Percentiles rank a stretch among this genome's conserved stretches.
These are phyloP conservation scores for Pyrus pyrifolia DNA, from an alignment of 306 rosid genomes.

Conservation along the genomic window DNA sequence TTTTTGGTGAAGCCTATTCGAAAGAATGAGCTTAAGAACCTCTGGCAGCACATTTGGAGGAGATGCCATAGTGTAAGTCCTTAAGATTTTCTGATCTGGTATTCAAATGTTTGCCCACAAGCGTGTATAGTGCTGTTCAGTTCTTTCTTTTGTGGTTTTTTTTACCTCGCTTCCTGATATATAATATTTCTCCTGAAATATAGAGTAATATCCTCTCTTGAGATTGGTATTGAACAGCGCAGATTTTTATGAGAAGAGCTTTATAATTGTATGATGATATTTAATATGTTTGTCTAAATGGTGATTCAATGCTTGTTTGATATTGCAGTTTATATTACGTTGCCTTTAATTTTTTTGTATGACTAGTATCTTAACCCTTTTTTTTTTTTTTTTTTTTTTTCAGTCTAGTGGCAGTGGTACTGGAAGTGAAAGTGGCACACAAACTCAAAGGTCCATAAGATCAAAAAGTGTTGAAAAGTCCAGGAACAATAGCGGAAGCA, in stretches of 20 bases:
- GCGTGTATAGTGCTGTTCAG: background rate
- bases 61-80: conserved; percentile 92
- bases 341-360: background rate
- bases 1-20: conserved; percentile 92
- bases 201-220: background rate
- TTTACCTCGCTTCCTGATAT: too few species aligned
- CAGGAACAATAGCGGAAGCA: conserved; percentile 61
- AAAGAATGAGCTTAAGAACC: conserved; percentile 95
- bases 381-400: background rate
- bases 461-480: conserved; percentile 53
- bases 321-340: background rate
- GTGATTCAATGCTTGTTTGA: background rate
- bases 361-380: background rate
- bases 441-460: conserved; percentile 65
- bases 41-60: conserved; percentile 99
- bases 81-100: conserved; percentile 9
- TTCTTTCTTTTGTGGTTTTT: background rate
- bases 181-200: too few species aligned
- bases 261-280: background rate
- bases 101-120: background rate
- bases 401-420: conserved; percentile 97
- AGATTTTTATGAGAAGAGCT: background rate
- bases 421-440: conserved; percentile 85
- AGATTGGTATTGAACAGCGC: background rate
- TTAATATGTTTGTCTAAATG: background rate